phyloP scores from a whole-genome alignment of 495 filamentous ascomycete species.

The Acidiella bohemica region DNA sequence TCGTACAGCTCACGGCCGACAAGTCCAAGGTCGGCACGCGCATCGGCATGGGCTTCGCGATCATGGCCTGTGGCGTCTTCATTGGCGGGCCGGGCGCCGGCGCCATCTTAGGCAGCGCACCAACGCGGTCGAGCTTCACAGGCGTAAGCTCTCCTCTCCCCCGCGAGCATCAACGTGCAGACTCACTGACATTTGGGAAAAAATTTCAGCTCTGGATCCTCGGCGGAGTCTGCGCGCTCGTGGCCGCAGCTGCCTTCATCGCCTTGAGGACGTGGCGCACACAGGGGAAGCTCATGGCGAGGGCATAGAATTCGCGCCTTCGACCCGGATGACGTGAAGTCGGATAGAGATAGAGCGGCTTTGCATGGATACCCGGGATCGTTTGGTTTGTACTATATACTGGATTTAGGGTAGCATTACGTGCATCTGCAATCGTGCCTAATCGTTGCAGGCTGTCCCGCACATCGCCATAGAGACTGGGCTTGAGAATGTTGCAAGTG shows the following conservation, averaged over 20 bases:
- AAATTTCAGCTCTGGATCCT: not conserved
- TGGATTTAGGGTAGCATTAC: too few species aligned
- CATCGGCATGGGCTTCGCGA: slow-evolving; percentile 23
- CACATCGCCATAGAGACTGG: too few species aligned
- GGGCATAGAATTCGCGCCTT: not conserved
- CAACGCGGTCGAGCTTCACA: not conserved
- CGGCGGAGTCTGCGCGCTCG: slow-evolving; percentile 1
- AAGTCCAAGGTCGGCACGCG: slow-evolving; percentile 22
- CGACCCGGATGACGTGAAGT: too few species aligned
- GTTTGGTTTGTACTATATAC: too few species aligned
- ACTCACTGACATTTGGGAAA: too few species aligned
- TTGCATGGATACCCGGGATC: too few species aligned
- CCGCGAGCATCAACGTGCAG: too few species aligned
- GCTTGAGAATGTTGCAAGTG: too few species aligned
- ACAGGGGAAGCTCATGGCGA: not conserved
- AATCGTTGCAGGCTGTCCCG: too few species aligned
- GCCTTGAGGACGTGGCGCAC: not conserved
- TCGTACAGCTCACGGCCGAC: slow-evolving; percentile 20
- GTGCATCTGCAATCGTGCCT: too few species aligned
- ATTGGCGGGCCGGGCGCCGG: slow-evolving; percentile 19
- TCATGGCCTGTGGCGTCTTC: slow-evolving; percentile 16
- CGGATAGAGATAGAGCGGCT: too few species aligned
- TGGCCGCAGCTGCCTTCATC: not conserved
- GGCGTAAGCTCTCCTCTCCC: too few species aligned
- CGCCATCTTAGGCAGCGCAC: slow-evolving; percentile 13